Evolutionary conservation across 2,329 filamentous ascomycete species (phyloP), one percentile per base, ranked within the genome.

Genomic region (Pseudogymnoascus sp.): DNA sequence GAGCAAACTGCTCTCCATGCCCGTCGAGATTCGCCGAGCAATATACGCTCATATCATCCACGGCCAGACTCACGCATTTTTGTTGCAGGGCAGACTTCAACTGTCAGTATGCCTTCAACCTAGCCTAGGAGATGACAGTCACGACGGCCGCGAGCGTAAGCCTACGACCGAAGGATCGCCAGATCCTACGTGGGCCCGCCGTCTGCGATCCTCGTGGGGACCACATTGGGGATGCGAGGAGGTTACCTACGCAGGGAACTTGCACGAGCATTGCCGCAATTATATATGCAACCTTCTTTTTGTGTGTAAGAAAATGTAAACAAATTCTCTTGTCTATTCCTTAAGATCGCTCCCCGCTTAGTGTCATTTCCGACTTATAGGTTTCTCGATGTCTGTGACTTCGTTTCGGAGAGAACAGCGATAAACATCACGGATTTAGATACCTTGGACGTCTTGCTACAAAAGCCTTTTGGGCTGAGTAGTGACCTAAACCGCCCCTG

Each of bases 241-340:
- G 7, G 45, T n/a, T 31, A 27, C 42, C 4, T n/a, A 27, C 45
- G 3, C 7, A 31, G 45, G 15, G 25, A n/a, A 52, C 21, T 27
- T 48, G 42, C 21, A 9, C 42, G 12, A 48, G 42, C 42, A 29
- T 48, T 6, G 21, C 42, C 42, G 21, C 5, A 10, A 48, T n/a
- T 21, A 48, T n/a, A 25, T 13, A 12, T 48, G 27, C 21, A 15
- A 48, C 21, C 42, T 48, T 48, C 15, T 48, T 9, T 27, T 8
- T 27, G 42, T 48, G 42, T 48, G 42, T 29, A 48, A 48, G 42
- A 48, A 48, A 48, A 48, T 48, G 42, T 48, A 48, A 48, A n/a
- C 42, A 27, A 27, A 21, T 48, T 48, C 12, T 9, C 27, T 48
- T 48, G 15, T n/a, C 12, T 6, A 2, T 27, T n/a, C 12, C 12